Base-by-base conservation (phyloP, 345 rosid species). In the Moricandia moricandioides region DNA sequence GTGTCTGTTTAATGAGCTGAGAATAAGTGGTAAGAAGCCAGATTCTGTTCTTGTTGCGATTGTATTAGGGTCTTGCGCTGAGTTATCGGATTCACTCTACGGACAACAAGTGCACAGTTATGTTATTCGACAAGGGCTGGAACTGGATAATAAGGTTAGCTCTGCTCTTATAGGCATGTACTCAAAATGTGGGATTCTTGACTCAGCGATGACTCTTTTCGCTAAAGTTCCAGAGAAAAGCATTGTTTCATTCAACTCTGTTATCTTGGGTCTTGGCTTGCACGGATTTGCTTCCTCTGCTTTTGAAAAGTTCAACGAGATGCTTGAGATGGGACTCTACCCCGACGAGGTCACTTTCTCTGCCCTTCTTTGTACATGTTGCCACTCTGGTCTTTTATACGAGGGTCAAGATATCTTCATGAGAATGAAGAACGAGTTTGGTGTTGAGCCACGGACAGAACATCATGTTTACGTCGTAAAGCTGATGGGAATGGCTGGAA, bases 141-240 rank as follows among this genome's bases (percentile, higher is more conserved):
- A 88, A 74, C 67, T 73, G 8, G 77, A 85, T 77, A 59, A 89
- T 64, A 82, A 84, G 84, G 89, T 91, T 37, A 84, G 85, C 55
- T 91, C 96, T 80, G 84, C 89, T 55, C 90, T 94, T 4, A 64
- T 89, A 55, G 88, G 89, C 84, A 85, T 92, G 97, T 91, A 92
- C 62, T 81, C 84, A 56, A 94, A 94, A 81, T 90, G 93, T 77
- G 99, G 97, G 33, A 65, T 78, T 67, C 16, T 88, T 77, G 77
- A 61, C 67, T 81, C 71, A 16, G 90, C 86, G 4, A 82, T 84
- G 76, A 82, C 13, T 45, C 77, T 85, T 69, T 94, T 90, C 35
- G 71, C 69, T 14, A 73, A 39, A 60, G 86, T 84, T 83, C 65
- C 80, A 1, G 79, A 82, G 59, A 79, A 79, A 52, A 88, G 84